Evolutionary conservation across 768 basidiomycete species (phyloP).

Genomic region (Mrakia blollopis): DNA sequence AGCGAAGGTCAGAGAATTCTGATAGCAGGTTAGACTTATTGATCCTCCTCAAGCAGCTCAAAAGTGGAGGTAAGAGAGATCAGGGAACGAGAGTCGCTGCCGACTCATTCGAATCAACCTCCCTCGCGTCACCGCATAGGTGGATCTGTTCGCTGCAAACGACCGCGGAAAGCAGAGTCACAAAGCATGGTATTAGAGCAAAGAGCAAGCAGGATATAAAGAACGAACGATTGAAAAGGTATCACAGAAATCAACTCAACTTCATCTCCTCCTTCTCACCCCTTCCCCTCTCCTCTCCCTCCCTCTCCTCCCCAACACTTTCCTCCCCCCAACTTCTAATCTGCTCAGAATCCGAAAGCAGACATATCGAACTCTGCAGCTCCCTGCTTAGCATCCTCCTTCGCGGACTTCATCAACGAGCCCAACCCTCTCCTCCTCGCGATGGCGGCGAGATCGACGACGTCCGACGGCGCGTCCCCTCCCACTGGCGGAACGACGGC

Average conservation of each 20-base stretch:
- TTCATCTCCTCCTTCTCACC: too few relatives aligned
- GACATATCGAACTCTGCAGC: slow-evolving; percentile 43
- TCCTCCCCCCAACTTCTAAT: too few relatives aligned
- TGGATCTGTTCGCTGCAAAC: neutral
- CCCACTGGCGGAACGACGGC: neutral
- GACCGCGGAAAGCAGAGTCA: neutral
- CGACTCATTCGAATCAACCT: too few relatives aligned
- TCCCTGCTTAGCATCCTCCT: slow-evolving; percentile 60
- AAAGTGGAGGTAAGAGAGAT: too few relatives aligned
- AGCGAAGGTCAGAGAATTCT: too few relatives aligned
- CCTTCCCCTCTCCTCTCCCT: too few relatives aligned
- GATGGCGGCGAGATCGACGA: neutral
- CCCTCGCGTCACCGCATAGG: too few relatives aligned
- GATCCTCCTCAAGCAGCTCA: too few relatives aligned
- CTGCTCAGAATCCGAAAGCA: slow-evolving; percentile 29
- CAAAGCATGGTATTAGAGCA: neutral
- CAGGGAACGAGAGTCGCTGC: too few relatives aligned
- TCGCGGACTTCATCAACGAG: slow-evolving; percentile 82
- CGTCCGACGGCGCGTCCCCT: neutral
- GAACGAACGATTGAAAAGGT: neutral
- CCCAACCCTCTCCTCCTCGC: slow-evolving; percentile 63
- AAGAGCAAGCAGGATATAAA: neutral
- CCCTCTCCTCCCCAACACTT: too few relatives aligned
- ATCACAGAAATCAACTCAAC: too few relatives aligned
- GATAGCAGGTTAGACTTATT: too few relatives aligned